Percentiles rank a stretch among this genome's conserved stretches.
phyloP scores from a whole-genome alignment of 805 yeast species.

The Wickerhamiella dianesei region DNA sequence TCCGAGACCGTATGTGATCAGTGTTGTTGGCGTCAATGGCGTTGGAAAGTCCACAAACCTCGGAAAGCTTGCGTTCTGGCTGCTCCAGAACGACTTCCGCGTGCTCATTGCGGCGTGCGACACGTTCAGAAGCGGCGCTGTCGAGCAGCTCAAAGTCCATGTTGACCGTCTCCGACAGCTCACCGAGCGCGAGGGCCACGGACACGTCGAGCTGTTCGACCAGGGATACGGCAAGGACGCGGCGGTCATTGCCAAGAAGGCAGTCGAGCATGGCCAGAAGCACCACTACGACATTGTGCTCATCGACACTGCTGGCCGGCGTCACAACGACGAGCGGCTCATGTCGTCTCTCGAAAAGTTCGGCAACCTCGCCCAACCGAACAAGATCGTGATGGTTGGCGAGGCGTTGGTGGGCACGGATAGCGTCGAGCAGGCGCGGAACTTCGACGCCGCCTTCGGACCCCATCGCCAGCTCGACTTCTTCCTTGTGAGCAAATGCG shows the following conservation, averaged over 20 bases:
- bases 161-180: slow-evolving; percentile 68
- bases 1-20: slow-evolving; percentile 75
- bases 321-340: slow-evolving; percentile 84
- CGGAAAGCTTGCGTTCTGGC: slow-evolving; percentile 91
- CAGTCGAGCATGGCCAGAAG: slow-evolving; percentile 63
- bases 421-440: slow-evolving; percentile 86
- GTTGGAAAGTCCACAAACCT: slow-evolving; percentile 95
- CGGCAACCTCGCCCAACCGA: slow-evolving; percentile 91
- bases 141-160: slow-evolving; percentile 91
- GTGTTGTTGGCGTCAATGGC: slow-evolving; percentile 96
- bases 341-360: slow-evolving; percentile 94
- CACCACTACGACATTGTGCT: slow-evolving; percentile 70
- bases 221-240: slow-evolving; percentile 98
- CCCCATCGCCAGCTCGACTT: slow-evolving; percentile 68
- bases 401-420: slow-evolving; percentile 97
- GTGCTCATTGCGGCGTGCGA: slow-evolving; percentile 94
- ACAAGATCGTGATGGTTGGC: slow-evolving; percentile 95
- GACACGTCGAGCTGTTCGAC: slow-evolving; percentile 64
- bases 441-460: slow-evolving; percentile 89
- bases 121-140: slow-evolving; percentile 96
- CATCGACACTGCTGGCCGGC: slow-evolving; percentile 95
- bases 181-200: slow-evolving; percentile 37
- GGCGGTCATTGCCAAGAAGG: slow-evolving; percentile 82
- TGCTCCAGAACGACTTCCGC: slow-evolving; percentile 72
- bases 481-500: slow-evolving; percentile 87